Base-by-base conservation (phyloP, 2,329 filamentous ascomycete species). In the Aspergillaceae sp. region DNA sequence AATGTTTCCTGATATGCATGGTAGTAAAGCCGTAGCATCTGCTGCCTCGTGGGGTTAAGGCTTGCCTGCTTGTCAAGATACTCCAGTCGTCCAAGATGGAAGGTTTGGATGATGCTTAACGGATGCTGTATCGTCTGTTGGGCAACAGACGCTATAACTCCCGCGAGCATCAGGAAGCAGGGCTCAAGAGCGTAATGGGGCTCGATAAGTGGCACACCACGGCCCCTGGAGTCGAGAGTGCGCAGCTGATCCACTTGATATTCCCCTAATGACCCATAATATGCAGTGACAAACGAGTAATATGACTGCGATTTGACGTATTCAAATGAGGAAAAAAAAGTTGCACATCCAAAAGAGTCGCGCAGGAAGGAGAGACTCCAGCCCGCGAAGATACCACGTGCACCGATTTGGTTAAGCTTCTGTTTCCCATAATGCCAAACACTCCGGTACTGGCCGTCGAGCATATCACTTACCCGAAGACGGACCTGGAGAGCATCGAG, bases 161-260 rank as follows among this genome's bases (percentile, higher is more conserved):
- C 80, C 0, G 79, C 80, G 19, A 78, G 60, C 49, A 82, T 70
- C 26, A 84, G 65, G 54, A 83, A 83, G 19, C 70, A 69, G 3
- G 80, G 80, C 52, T 83, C 80, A 33, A 84, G 62, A 41, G 78
- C 71, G 60, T 82, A 84, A 56, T 84, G 79, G 3, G 80, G 80
- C 46, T 71, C 73, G 48, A 84, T 81, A 6, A 76, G 44, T 45
- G 66, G 57, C 40, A 71, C 56, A 47, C 67, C 63, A 27, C 57
- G 61, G 41, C 62, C 52, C 48, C 58, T 56, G 28, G 53, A 54
- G n/a, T 51, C 49, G 10, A 54, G 48, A 9, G 56, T 56, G 3
- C 56, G 62, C 40, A 66, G 50, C 42, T 47, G 54, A 33, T 59
- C 63, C 41, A 64, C 53, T 27, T 50, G 55, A 38, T 54, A 54